Evolutionary conservation across 2,329 filamentous ascomycete genomes (phyloP), one percentile per base, ranked within the genome.

Genomic region (Colletotrichum gigasporum): DNA sequence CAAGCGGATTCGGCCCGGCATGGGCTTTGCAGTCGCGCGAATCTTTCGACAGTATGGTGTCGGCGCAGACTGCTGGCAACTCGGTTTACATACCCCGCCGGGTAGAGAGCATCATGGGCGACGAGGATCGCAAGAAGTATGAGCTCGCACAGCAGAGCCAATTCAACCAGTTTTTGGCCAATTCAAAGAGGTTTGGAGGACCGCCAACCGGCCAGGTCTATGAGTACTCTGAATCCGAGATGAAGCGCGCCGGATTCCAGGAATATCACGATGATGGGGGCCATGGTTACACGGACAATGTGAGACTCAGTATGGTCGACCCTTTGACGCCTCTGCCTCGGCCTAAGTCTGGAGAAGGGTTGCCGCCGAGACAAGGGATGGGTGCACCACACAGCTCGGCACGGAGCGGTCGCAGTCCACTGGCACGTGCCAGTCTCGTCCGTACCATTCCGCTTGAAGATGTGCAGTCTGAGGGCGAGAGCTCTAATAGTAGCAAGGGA

Each of bases 81-180:
- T 90, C 87, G 0, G 82, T 93, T 28, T 89, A 88, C 70, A 79
- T 90, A 72, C 91, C 91, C 0, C 85, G 87, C 11, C 83, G 87
- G 41, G 88, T 94, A 48, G 91, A 94, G 70, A 91, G 86, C 71
- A 87, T 95, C 71, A 92, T 96, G 87, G 87, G 87, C 67, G 89
- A 91, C 6, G 92, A 96, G 74, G 92, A 95, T 72, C 86, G 88
- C 34, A 85, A 85, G 67, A 91, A 93, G 71, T 92, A 94, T 73
- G 85, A 89, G 70, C 85, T 92, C 71, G 88, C 90, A 2, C 91
- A 91, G 72, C 83, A 84, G 41, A 83, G 77, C 59, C 83, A 85
- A 69, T 72, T 78, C 35, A 65, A 65, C 44, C 63, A 65, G 59
- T 65, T 65, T 26, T 20, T 65, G 63, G 30, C 63, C 37, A 65